phyloP scores from a whole-genome alignment of 306 rosid species.

The Cicer arietinum region DNA sequence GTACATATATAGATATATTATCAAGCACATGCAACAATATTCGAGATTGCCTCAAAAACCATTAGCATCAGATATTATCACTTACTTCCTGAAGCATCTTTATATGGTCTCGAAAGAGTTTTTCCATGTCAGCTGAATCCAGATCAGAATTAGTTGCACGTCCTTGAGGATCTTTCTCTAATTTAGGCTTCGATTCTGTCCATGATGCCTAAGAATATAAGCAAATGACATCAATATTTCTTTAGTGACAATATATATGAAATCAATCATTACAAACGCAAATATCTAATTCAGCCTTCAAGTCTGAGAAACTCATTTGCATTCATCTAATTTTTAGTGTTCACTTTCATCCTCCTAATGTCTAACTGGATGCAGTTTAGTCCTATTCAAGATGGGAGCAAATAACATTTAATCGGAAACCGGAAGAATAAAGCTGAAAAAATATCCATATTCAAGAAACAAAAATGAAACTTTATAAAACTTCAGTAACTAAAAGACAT shows the following conservation, averaged over 20 bases:
- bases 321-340: constrained; percentile 1
- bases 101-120: constrained; percentile 83
- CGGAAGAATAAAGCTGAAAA: constrained; percentile 1
- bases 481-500: constrained; percentile 1
- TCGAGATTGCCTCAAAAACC: constrained; percentile 8
- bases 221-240: constrained; percentile 4
- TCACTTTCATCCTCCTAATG: constrained; percentile 4
- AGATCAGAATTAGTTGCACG: constrained; percentile 84
- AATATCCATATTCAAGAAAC: constrained; percentile 21
- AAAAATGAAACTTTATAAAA: constrained; percentile 21
- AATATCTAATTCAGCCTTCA: constrained; percentile 12
- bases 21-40: constrained; percentile 11
- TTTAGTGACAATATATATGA: constrained; percentile 10
- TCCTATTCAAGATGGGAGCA: not conserved
- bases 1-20: not conserved
- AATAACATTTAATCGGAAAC: not conserved
- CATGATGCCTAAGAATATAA: constrained; percentile 75
- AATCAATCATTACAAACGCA: constrained; percentile 23
- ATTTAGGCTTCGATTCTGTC: constrained; percentile 80
- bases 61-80: constrained; percentile 22
- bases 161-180: constrained; percentile 90
- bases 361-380: constrained; percentile 27
- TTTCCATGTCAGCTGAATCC: constrained; percentile 80
- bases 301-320: not conserved
- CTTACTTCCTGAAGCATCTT: constrained; percentile 94